Conservation (phyloP, 371 early-diverging fungal genomes). For the Dinochytrium kinnereticum region DNA sequence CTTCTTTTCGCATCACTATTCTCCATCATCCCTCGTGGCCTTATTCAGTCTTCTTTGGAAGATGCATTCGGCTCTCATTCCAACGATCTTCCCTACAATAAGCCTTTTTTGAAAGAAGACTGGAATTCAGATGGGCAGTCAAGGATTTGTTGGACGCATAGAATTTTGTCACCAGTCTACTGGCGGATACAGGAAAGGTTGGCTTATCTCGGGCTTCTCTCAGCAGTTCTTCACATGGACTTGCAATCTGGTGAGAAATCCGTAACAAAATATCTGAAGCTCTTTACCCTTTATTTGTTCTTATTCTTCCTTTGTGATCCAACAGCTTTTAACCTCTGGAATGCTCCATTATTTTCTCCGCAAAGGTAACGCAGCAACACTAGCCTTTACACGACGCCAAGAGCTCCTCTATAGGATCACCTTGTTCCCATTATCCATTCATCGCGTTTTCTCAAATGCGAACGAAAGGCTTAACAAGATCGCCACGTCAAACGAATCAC, state of each 20-base stretch:
- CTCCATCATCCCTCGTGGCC: slow-evolving; percentile 6
- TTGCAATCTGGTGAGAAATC: not conserved
- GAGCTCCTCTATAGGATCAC: not conserved
- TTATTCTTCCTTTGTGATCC: not conserved
- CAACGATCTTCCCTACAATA: too few species aligned
- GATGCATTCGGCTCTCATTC: slow-evolving; percentile 9
- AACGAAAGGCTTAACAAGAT: too few species aligned
- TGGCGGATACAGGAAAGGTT: slow-evolving; percentile 30
- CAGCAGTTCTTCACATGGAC: slow-evolving; percentile 15
- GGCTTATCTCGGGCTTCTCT: slow-evolving; percentile 20
- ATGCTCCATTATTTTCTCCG: too few species aligned
- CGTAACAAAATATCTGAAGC: too few species aligned
- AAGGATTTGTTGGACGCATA: slow-evolving; percentile 15
- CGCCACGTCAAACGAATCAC: too few species aligned
- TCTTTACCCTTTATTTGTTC: not conserved
- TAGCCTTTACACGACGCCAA: too few species aligned
- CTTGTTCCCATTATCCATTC: not conserved
- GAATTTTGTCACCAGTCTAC: slow-evolving; percentile 21
- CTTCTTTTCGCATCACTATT: slow-evolving; percentile 14
- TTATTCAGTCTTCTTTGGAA: slow-evolving; percentile 20
- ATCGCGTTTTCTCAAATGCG: not conserved
- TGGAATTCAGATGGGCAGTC: not conserved
- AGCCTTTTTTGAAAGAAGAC: too few species aligned
- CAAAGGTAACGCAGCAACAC: too few species aligned
- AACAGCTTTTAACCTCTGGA: too few species aligned